Conservation (phyloP, 176 grass and related monocot genomes). For the Lolium multiflorum region DNA sequence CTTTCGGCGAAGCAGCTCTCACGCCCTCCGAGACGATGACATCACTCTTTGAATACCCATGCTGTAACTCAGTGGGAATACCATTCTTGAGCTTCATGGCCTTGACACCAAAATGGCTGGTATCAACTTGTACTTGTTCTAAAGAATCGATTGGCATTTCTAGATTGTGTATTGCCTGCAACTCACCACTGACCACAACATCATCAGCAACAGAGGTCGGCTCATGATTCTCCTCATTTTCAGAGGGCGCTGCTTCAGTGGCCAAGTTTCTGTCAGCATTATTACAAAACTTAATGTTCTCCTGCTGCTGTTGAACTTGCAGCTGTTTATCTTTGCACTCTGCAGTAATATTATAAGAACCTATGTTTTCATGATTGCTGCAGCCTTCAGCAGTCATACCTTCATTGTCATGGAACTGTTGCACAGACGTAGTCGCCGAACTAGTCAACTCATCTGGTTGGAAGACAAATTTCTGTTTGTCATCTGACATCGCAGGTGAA, state of each 20-base stretch:
- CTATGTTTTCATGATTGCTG: conserved; percentile 22
- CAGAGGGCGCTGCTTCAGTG: conserved; percentile 20
- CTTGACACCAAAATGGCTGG: conserved; percentile 15
- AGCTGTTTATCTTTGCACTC: conserved; percentile 44
- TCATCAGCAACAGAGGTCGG: no score
- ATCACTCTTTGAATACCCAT: conserved; percentile 14
- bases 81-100: not conserved
- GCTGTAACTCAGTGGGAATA: conserved; percentile 6
- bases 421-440: conserved; percentile 43
- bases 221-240: conserved; percentile 4
- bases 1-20: conserved; percentile 8
- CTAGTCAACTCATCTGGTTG: conserved; percentile 40
- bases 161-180: no score
- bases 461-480: conserved; percentile 10
- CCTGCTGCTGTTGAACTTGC: conserved; percentile 37
- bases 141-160: not conserved
- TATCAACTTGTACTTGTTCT: not conserved
- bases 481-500: conserved; percentile 37
- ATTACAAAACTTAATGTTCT: not conserved
- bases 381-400: conserved; percentile 34
- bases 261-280: conserved; percentile 19
- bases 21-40: not conserved
- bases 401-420: conserved; percentile 31
- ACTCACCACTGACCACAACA: no score
- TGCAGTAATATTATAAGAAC: conserved; percentile 24